Conservation (phyloP, 495 filamentous ascomycete species). For the Aspergillus hancockii region DNA sequence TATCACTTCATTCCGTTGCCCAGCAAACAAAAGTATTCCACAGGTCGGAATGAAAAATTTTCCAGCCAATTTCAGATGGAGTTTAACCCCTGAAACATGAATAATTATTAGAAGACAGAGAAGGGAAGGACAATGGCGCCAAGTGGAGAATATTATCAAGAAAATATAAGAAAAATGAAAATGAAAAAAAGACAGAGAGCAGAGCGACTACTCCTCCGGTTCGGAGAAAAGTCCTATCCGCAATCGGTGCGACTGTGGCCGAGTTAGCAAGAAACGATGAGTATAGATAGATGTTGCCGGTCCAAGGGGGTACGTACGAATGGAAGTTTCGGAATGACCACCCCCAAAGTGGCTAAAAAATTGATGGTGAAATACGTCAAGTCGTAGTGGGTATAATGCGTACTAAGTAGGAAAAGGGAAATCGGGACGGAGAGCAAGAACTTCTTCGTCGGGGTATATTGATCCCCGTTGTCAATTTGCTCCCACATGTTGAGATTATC, state of each 20-base stretch:
- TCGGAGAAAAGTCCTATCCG: slow-evolving; percentile 51
- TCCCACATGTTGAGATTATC: slow-evolving; percentile 99
- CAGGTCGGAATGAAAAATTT: background rate
- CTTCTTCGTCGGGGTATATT: slow-evolving; percentile 98
- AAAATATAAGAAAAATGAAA: slow-evolving; percentile 16
- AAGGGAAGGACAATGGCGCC: slow-evolving; percentile 17
- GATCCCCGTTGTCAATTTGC: slow-evolving; percentile 98
- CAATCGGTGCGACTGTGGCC: slow-evolving; percentile 46
- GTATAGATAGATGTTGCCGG: background rate
- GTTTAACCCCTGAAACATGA: slow-evolving; percentile 3
- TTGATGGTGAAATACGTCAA: slow-evolving; percentile 96
- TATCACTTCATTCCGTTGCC: background rate
- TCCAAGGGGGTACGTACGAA: slow-evolving; percentile 56
- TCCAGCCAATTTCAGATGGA: slow-evolving; percentile 6
- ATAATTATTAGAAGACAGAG: slow-evolving; percentile 7
- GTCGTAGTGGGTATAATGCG: slow-evolving; percentile 98
- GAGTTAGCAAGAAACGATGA: slow-evolving; percentile 25
- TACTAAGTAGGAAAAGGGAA: slow-evolving; percentile 90
- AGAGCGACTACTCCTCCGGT: slow-evolving; percentile 42
- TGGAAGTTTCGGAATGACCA: slow-evolving; percentile 94
- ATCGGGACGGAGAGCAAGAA: slow-evolving; percentile 94
- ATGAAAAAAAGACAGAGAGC: slow-evolving; percentile 21
- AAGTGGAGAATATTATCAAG: slow-evolving; percentile 25
- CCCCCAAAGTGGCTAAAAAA: slow-evolving; percentile 83
- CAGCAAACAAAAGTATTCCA: background rate